phyloP scores from a whole-genome alignment of 148 eudicot genomes.

The Silene uniflora region DNA sequence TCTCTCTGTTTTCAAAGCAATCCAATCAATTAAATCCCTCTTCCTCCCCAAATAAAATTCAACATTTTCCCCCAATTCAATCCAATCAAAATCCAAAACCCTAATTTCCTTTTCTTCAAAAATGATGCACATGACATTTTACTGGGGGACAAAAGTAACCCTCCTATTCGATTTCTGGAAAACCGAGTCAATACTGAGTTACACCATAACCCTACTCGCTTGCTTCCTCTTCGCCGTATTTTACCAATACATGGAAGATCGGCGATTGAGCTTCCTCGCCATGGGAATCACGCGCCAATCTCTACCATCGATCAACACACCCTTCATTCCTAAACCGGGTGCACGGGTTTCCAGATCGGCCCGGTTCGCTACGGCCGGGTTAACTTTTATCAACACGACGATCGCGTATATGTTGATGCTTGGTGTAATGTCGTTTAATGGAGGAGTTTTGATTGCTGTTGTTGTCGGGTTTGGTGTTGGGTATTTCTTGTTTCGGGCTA shows the following conservation, averaged over 20 bases:
- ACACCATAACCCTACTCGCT: too few relatives aligned
- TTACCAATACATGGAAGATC: constrained; percentile 52
- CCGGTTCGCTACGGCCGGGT: constrained; percentile 30
- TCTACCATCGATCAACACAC: constrained; percentile 16
- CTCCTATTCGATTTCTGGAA: constrained; percentile 45
- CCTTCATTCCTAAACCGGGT: constrained; percentile 21
- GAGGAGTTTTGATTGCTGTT: constrained; percentile 39
- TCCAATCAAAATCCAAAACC: neutral
- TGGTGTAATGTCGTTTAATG: constrained; percentile 49
- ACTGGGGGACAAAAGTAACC: constrained; percentile 48
- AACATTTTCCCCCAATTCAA: neutral
- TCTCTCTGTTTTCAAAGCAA: too few relatives aligned
- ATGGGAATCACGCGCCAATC: constrained; percentile 7
- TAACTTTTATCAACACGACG: constrained; percentile 41
- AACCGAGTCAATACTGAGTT: constrained; percentile 33
- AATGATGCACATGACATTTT: constrained; percentile 66
- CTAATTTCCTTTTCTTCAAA: constrained; percentile 1
- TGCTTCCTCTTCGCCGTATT: constrained; percentile 42
- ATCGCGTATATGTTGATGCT: constrained; percentile 49
- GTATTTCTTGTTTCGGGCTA: constrained; percentile 36
- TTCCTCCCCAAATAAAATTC: neutral
- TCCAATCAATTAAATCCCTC: too few relatives aligned
- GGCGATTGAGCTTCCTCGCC: constrained; percentile 28
- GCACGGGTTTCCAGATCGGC: constrained; percentile 13
- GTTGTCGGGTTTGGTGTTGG: constrained; percentile 42